These are phyloP conservation scores for Metarhizium humberi DNA, from an alignment of 2,329 filamentous ascomycete genomes.

Conservation along the genomic window DNA sequence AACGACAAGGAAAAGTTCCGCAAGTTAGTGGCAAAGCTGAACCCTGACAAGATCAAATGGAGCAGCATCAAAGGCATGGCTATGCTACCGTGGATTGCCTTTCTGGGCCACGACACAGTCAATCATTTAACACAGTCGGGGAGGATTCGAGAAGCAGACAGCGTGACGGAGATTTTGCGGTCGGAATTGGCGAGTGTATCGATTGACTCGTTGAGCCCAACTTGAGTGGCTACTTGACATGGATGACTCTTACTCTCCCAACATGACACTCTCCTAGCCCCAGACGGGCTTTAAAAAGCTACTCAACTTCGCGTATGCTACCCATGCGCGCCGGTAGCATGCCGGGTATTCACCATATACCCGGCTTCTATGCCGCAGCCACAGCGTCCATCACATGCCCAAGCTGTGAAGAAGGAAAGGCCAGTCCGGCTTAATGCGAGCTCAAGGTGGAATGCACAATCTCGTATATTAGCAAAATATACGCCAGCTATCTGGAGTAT, in stretches of 20 bases:
- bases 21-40: slow-evolving; percentile 15
- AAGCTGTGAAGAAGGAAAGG: not conserved
- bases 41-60: slow-evolving; percentile 16
- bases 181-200: slow-evolving; percentile 24
- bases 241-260: not conserved
- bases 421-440: not conserved
- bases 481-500: not conserved
- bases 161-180: slow-evolving; percentile 28
- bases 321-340: no score
- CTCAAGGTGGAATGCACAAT: not conserved
- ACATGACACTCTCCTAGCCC: not conserved
- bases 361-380: no score
- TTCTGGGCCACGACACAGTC: slow-evolving; percentile 37
- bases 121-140: slow-evolving; percentile 33
- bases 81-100: slow-evolving; percentile 25
- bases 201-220: slow-evolving; percentile 12
- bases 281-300: not conserved
- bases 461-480: not conserved
- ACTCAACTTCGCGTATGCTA: no score
- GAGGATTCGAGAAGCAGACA: slow-evolving; percentile 29
- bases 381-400: no score
- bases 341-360: no score
- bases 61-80: slow-evolving; percentile 21
- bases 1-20: slow-evolving; percentile 21
- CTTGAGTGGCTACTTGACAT: slow-evolving; percentile 7